These are phyloP conservation scores for Dendrothele bispora DNA, from an alignment of 768 basidiomycete species.

Conservation along the genomic window DNA sequence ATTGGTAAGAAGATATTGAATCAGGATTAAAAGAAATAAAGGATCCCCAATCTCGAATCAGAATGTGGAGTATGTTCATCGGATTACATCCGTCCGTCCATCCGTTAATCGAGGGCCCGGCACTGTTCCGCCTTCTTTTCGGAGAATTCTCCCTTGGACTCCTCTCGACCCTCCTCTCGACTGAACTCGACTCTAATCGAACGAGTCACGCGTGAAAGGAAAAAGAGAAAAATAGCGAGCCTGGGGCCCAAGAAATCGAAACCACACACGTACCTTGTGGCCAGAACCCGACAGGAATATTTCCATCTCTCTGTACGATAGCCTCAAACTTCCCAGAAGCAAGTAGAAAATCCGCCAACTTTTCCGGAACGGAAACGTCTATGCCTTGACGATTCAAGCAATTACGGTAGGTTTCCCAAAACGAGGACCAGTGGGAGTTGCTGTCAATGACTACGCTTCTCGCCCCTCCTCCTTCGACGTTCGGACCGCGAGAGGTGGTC, in stretches of 20 bases:
- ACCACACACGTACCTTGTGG: constrained; percentile 52
- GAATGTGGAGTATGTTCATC: too few relatives aligned
- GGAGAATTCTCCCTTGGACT: too few relatives aligned
- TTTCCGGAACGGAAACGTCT: constrained; percentile 57
- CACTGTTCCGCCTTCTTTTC: too few relatives aligned
- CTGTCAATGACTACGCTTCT: too few relatives aligned
- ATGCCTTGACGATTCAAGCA: constrained; percentile 53
- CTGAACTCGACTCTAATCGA: too few relatives aligned
- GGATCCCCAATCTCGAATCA: too few relatives aligned
- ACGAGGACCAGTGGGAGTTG: constrained; percentile 61
- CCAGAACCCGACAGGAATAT: constrained; percentile 71
- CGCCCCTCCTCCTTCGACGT: constrained; percentile 35
- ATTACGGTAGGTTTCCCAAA: constrained; percentile 62
- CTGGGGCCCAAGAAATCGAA: too few relatives aligned
- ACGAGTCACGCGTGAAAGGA: too few relatives aligned
- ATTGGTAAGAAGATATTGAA: constrained; percentile 6
- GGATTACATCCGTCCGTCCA: too few relatives aligned
- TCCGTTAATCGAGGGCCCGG: too few relatives aligned
- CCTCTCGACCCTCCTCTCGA: too few relatives aligned
- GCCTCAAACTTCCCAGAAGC: constrained; percentile 54
- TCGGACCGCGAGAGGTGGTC: constrained; percentile 15
- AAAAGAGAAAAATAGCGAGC: too few relatives aligned
- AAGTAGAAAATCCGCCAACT: constrained; percentile 50
- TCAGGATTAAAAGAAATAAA: constrained; percentile 8
- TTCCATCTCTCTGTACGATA: constrained; percentile 53